phyloP scores from a whole-genome alignment of 768 basidiomycete species.

The Clathrus columnatus region DNA sequence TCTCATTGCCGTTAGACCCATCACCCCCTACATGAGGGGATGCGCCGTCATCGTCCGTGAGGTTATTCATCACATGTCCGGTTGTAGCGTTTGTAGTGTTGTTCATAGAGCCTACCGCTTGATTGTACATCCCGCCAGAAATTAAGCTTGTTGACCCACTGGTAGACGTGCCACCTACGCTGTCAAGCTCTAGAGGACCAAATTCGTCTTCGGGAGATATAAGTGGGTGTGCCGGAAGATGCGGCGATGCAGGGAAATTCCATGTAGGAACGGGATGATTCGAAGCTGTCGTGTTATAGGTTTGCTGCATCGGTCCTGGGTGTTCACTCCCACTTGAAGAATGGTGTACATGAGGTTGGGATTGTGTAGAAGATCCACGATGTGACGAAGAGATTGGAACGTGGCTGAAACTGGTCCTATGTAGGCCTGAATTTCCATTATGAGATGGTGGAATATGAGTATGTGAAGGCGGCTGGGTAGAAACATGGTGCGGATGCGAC shows the following conservation, averaged over 20 bases:
- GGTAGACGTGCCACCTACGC: neutral
- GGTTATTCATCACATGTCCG: neutral
- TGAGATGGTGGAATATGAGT: neutral
- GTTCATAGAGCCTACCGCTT: neutral
- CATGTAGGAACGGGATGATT: neutral
- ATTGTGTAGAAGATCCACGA: neutral
- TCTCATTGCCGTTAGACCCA: neutral
- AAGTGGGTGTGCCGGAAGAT: conserved; percentile 16
- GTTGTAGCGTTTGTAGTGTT: neutral
- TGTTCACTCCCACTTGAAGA: neutral
- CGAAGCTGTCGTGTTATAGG: neutral
- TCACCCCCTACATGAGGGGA: neutral
- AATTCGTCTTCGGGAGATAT: conserved; percentile 5
- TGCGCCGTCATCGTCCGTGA: neutral
- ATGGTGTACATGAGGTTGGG: neutral
- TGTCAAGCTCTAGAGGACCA: neutral
- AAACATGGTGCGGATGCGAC: neutral
- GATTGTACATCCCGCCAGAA: neutral
- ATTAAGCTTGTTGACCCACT: neutral
- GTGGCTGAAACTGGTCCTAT: neutral
- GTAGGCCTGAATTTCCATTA: neutral
- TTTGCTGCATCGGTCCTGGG: neutral
- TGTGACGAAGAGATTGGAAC: neutral
- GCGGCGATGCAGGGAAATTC: conserved; percentile 31
- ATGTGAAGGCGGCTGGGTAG: neutral